phyloP scores from a whole-genome alignment of 495 filamentous ascomycete genomes.

The Penicillium robsamsonii region DNA sequence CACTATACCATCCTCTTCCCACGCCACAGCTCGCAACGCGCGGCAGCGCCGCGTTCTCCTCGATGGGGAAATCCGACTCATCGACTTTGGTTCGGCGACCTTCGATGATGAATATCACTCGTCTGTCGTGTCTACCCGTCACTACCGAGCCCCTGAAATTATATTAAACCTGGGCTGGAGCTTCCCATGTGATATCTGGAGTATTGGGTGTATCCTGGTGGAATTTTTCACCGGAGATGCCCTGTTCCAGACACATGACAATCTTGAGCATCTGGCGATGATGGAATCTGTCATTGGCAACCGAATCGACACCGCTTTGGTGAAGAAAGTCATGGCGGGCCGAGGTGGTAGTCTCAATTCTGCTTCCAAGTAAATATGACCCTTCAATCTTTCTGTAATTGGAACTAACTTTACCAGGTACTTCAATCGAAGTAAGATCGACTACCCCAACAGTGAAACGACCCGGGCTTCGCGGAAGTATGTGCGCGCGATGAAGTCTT shows the following conservation, averaged over 20 bases:
- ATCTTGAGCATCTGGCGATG: conserved; percentile 98
- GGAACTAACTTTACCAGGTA: conserved; percentile 54
- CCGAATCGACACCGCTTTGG: conserved; percentile 70
- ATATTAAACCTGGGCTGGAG: conserved; percentile 97
- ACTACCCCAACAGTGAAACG: conserved; percentile 87
- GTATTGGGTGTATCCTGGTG: conserved; percentile 97
- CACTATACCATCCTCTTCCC: conserved; percentile 87
- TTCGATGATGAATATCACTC: conserved; percentile 99
- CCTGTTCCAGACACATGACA: conserved; percentile 96
- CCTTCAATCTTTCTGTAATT: not conserved
- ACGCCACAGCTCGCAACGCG: conserved; percentile 69
- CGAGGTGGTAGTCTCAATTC: conserved; percentile 67
- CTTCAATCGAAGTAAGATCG: conserved; percentile 77
- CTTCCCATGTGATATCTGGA: conserved; percentile 98
- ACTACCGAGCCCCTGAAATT: conserved; percentile 96
- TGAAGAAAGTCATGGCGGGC: conserved; percentile 68
- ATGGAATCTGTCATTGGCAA: conserved; percentile 87
- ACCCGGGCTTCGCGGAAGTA: conserved; percentile 87
- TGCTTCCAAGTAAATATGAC: conserved; percentile 69
- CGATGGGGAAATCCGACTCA: conserved; percentile 93
- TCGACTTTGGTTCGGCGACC: conserved; percentile 96
- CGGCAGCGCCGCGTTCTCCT: conserved; percentile 84
- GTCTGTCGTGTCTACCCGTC: conserved; percentile 91
- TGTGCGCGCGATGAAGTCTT: conserved; percentile 88
- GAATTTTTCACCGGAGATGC: conserved; percentile 99